Base-by-base conservation (phyloP, 192 early-diverging fungal genomes). In the Entrophospora sp. region DNA sequence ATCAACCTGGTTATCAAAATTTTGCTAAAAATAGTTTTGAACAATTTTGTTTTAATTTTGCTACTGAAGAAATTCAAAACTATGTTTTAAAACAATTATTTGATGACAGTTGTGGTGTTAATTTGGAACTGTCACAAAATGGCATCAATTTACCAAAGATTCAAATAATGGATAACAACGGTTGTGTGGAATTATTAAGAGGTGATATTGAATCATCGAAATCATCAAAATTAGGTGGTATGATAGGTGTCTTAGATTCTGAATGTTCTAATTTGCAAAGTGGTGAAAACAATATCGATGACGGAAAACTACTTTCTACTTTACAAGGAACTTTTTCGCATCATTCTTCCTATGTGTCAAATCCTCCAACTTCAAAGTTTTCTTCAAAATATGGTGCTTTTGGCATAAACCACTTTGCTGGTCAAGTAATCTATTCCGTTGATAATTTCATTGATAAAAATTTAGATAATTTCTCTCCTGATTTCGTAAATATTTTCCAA, bases 401-500 rank as follows among this genome's bases (percentile, higher is more conserved):
- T 76, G 86, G 84, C 34, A 79, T 95, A 45, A 76, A 83, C 43
- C 92, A 95, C 67, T 94, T 82, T 69, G 63, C 83, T 16, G 84
- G 83, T 38, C 55, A 71, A 34, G 83, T 95, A 14, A 81, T 83
- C 62, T 97, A 97, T 72, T 84, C 86, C n/a, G 76, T 88, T 30
- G 82, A 85, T 38, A 80, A 80, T 28, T 92, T 97, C 68, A 67
- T 88, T 66, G 87, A 88, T 43, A 85, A 83, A 70, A 95, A 94
- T 78, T 49, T 83, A 66, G 74, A 80, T 69, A 80, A 88, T 71
- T 61, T 85, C 31, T 77, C 88, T 40, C 78, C 89, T 4, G 94
- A 98, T 71, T 94, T 96, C 71, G 83, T 94, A 28, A 80, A 86
- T 37, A 76, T 96, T 37, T 82, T 95, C 68, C 73, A 83, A 31